Evolutionary conservation across 1,284 basidiomycete genomes (phyloP).

Genomic region (Marasmius tenuissimus): DNA sequence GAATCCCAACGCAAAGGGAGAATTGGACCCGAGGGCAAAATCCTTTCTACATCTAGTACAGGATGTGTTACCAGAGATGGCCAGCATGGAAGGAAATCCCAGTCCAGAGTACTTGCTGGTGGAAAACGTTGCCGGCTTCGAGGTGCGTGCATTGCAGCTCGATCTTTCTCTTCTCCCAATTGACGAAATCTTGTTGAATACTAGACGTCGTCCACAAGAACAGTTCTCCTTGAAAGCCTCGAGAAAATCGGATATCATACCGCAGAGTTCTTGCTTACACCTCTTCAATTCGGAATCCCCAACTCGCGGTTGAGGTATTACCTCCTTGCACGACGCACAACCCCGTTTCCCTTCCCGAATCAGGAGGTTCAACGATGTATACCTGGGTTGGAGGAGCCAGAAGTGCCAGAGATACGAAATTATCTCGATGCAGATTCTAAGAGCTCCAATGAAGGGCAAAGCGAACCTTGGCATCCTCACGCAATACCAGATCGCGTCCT

Average conservation of each 20-base stretch:
- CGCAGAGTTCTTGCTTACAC: slow-evolving; percentile 66
- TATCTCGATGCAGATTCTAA: slow-evolving; percentile 47
- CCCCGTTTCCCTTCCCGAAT: slow-evolving; percentile 34
- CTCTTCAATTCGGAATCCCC: slow-evolving; percentile 74
- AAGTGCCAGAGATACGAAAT: slow-evolving; percentile 18
- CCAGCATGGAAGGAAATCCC: slow-evolving; percentile 43
- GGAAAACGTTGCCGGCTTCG: slow-evolving; percentile 81
- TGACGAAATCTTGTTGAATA: background rate
- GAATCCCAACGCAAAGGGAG: slow-evolving; percentile 69
- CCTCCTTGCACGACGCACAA: slow-evolving; percentile 57
- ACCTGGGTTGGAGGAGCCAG: background rate
- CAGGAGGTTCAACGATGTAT: slow-evolving; percentile 30
- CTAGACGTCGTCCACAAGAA: slow-evolving; percentile 65
- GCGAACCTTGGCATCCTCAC: slow-evolving; percentile 22
- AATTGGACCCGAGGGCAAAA: slow-evolving; percentile 67
- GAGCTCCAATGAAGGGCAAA: slow-evolving; percentile 6
- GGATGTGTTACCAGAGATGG: slow-evolving; percentile 63
- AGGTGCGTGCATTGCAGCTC: slow-evolving; percentile 44
- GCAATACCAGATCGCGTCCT: slow-evolving; percentile 63
- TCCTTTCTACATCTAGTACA: slow-evolving; percentile 72
- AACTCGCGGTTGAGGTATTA: slow-evolving; percentile 81
- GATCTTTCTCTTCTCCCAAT: background rate
- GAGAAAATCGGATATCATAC: slow-evolving; percentile 53
- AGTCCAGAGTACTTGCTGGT: slow-evolving; percentile 27
- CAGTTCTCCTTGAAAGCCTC: slow-evolving; percentile 49